These are phyloP conservation scores for Kwoniella dendrophila DNA, from an alignment of 768 basidiomycete species.

Conservation along the genomic window DNA sequence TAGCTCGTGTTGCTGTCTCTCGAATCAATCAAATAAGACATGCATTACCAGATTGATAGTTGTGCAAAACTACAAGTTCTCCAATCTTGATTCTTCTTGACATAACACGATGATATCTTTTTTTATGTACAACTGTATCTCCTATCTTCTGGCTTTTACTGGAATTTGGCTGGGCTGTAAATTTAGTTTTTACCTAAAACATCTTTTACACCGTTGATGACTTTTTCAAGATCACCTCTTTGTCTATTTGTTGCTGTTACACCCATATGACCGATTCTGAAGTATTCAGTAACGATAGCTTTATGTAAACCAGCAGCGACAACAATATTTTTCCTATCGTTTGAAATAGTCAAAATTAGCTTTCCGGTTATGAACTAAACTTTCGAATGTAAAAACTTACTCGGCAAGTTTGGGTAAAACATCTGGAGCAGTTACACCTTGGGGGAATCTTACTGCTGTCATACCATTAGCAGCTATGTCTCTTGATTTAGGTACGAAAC, in stretches of 20 bases:
- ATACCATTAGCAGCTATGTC: conserved; percentile 85
- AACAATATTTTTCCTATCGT: conserved; percentile 66
- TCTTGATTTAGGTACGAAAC: conserved; percentile 65
- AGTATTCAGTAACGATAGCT: conserved; percentile 83
- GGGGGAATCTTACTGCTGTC: conserved; percentile 82
- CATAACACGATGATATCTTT: too few species aligned
- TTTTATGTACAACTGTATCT: too few species aligned
- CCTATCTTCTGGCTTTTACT: too few species aligned
- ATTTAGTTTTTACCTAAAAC: conserved; percentile 41
- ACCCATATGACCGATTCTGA: conserved; percentile 96
- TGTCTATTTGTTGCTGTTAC: conserved; percentile 70
- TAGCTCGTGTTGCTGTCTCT: too few species aligned
- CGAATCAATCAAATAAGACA: too few species aligned
- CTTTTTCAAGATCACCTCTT: conserved; percentile 74
- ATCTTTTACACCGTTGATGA: conserved; percentile 66
- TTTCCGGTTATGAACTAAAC: too few species aligned
- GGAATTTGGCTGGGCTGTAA: too few species aligned
- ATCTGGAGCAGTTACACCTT: conserved; percentile 74
- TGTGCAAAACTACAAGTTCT: too few species aligned
- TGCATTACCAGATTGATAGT: too few species aligned
- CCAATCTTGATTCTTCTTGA: too few species aligned
- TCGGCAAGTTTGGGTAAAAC: conserved; percentile 70
- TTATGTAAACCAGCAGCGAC: conserved; percentile 87
- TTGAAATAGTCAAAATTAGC: background rate
- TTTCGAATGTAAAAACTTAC: conserved; percentile 31